Evolutionary conservation across 257 asterid genomes (phyloP).

Genomic region (Fraxinus americana): DNA sequence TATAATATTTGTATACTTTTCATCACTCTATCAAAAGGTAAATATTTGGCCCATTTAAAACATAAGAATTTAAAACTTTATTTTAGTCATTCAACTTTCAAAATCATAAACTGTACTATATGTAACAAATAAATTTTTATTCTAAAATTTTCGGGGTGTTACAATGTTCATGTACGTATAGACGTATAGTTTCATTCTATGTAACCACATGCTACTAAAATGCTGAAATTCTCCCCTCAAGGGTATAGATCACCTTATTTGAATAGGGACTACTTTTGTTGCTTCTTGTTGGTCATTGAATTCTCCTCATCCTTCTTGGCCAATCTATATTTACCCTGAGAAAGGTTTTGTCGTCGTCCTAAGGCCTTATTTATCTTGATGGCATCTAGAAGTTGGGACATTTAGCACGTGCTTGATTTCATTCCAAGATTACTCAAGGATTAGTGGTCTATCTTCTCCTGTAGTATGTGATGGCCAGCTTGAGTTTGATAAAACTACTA

Average conservation of each 20-base stretch:
- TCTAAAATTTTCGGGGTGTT: no score
- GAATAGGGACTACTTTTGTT: slow-evolving; percentile 1
- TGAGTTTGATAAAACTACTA: background rate
- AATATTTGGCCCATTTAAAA: no score
- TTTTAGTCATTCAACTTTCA: no score
- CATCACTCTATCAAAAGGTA: no score
- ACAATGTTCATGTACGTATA: background rate
- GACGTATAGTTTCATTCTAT: background rate
- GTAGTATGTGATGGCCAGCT: background rate
- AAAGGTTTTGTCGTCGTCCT: background rate
- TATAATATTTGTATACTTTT: no score
- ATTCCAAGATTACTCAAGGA: background rate
- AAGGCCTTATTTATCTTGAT: background rate
- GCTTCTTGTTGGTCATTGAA: background rate
- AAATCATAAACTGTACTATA: no score
- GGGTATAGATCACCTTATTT: background rate
- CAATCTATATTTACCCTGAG: background rate
- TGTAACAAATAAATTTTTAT: no score
- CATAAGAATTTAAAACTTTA: no score
- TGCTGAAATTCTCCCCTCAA: background rate
- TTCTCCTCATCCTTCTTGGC: background rate
- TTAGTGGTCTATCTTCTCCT: background rate
- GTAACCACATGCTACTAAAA: background rate
- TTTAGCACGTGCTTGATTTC: background rate
- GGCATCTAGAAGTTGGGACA: background rate